phyloP scores from a whole-genome alignment of 768 basidiomycete genomes.

The Tephrocybe sp. region DNA sequence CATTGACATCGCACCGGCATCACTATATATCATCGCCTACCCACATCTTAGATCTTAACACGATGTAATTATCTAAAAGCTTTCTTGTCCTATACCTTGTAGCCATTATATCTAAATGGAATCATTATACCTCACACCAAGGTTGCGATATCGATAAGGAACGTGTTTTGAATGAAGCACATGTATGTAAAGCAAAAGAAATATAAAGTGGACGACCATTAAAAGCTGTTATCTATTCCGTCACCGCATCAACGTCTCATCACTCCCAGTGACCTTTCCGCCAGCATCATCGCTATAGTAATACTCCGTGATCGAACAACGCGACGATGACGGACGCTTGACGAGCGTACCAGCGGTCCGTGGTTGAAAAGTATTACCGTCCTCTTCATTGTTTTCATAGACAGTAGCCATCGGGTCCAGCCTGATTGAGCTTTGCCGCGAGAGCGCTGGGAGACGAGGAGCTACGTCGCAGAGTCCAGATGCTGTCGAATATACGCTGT shows the following conservation, averaged over 20 bases:
- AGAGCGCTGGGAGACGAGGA: conserved; percentile 14
- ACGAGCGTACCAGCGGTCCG: conserved; percentile 5
- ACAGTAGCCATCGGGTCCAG: conserved; percentile 8
- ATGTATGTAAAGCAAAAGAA: no score
- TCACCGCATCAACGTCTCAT: conserved; percentile 1
- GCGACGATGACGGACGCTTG: conserved; percentile 15
- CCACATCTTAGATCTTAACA: no score
- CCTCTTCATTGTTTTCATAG: conserved; percentile 6
- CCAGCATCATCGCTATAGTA: conserved; percentile 3
- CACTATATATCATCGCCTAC: no score
- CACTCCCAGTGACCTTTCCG: neutral
- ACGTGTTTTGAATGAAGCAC: no score
- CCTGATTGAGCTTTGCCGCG: conserved; percentile 17
- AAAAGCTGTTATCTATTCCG: conserved; percentile 6
- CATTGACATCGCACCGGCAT: no score
- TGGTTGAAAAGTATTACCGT: neutral
- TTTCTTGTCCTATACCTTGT: neutral
- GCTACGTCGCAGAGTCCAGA: conserved; percentile 14
- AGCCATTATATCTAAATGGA: neutral
- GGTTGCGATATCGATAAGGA: no score
- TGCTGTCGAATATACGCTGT: conserved; percentile 23
- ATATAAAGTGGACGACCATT: no score
- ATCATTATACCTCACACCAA: neutral
- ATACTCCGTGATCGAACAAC: conserved; percentile 15
- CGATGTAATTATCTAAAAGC: no score